Conservation (phyloP, 345 rosid species). For the Acer yangbiense region DNA sequence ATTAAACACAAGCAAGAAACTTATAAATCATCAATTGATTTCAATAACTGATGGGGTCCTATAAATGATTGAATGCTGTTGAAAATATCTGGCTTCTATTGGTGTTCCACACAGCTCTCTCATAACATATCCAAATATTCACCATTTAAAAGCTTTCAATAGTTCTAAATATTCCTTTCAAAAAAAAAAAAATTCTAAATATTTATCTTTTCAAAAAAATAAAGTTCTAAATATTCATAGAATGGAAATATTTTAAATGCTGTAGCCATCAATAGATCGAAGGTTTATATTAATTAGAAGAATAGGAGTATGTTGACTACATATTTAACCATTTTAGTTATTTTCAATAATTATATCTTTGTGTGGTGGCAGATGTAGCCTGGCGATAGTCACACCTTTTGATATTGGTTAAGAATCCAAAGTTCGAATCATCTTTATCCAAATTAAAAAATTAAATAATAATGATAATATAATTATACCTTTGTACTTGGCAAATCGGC, state of each 20-base stretch:
- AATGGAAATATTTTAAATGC: background rate
- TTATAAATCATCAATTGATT: background rate
- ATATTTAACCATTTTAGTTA: background rate
- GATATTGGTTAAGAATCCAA: too few species aligned
- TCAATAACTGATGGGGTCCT: background rate
- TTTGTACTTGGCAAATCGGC: too few species aligned
- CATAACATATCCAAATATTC: background rate
- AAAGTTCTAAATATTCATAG: background rate
- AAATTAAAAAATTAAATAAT: too few species aligned
- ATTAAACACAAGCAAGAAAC: background rate
- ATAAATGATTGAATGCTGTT: constrained; percentile 10
- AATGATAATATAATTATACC: too few species aligned
- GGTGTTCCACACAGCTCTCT: background rate
- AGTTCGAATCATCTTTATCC: too few species aligned
- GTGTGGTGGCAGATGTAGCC: too few species aligned
- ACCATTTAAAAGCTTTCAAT: too few species aligned
- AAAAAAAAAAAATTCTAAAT: too few species aligned
- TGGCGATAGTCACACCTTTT: too few species aligned
- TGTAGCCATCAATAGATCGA: background rate
- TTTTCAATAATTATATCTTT: too few species aligned
- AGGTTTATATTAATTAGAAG: background rate
- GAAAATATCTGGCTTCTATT: background rate
- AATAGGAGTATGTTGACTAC: background rate
- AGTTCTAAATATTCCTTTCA: too few species aligned
- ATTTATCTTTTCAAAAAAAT: too few species aligned